Conservation (phyloP, 78 protist species). For the Protostelium mycophagum region DNA sequence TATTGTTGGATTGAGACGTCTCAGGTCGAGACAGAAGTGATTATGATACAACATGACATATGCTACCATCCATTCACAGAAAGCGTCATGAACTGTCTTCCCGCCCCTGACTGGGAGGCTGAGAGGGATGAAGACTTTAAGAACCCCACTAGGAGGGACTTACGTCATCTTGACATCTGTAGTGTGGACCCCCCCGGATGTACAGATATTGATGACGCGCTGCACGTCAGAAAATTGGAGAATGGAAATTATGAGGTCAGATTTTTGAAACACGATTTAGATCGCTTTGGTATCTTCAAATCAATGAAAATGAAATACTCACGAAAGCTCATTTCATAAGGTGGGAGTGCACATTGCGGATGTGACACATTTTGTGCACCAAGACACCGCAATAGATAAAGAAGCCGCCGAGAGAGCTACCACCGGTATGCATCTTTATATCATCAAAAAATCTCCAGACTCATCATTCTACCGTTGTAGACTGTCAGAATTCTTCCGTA, state of each 20-base stretch:
- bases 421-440: slow-evolving; percentile 3
- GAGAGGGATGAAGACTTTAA: slow-evolving; percentile 9
- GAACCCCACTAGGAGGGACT: slow-evolving; percentile 52
- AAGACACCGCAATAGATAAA: slow-evolving; percentile 62
- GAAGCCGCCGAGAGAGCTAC: slow-evolving; percentile 80
- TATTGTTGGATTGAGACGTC: too few relatives aligned
- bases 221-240: slow-evolving; percentile 32
- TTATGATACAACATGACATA: slow-evolving; percentile 47
- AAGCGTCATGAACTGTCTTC: slow-evolving; percentile 52
- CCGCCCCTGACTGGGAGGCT: slow-evolving; percentile 24
- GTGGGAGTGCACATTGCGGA: slow-evolving; percentile 96
- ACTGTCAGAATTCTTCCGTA: too few relatives aligned
- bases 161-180: slow-evolving; percentile 65
- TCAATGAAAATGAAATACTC: background rate
- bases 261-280: background rate
- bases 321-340: background rate
- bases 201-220: slow-evolving; percentile 92
- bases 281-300: too few relatives aligned
- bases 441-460: background rate
- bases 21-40: slow-evolving; percentile 52
- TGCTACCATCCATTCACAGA: slow-evolving; percentile 65
- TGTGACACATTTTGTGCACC: slow-evolving; percentile 76
- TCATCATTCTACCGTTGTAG: too few relatives aligned
- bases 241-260: slow-evolving; percentile 42
- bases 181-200: slow-evolving; percentile 91